Evolutionary conservation across 805 yeast genomes (phyloP).

Genomic region (Yarrowia divulgata): DNA sequence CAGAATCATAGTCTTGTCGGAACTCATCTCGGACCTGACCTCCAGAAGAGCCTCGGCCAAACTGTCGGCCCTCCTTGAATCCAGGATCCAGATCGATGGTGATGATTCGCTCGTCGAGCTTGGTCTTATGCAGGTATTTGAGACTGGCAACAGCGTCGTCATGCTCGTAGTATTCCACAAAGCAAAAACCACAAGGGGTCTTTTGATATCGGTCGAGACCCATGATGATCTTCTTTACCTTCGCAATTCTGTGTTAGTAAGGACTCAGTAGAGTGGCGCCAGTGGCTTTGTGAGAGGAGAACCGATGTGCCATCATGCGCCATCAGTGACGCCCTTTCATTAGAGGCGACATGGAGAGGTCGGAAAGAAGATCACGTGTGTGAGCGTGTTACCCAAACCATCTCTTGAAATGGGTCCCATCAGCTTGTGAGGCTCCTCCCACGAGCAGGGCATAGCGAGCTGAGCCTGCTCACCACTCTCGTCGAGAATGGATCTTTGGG

Average conservation of each 20-base stretch:
- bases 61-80: slow-evolving; percentile 92
- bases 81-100: slow-evolving; percentile 96
- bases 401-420: no score
- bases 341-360: no score
- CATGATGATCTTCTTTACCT: slow-evolving; percentile 83
- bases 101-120: slow-evolving; percentile 80
- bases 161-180: slow-evolving; percentile 75
- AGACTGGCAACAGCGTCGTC: slow-evolving; percentile 81
- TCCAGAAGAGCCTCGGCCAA: slow-evolving; percentile 90
- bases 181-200: slow-evolving; percentile 97
- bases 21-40: slow-evolving; percentile 86
- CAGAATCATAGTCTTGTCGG: slow-evolving; percentile 55
- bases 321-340: no score
- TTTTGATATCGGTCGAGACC: slow-evolving; percentile 89
- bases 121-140: slow-evolving; percentile 80
- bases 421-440: no score
- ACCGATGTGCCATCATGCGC: no score
- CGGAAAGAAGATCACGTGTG: no score
- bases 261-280: background rate
- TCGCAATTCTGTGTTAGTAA: slow-evolving; percentile 56
- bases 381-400: no score
- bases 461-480: no score
- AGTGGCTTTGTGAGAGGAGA: no score
- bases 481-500: no score
- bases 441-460: no score